A percentile compares a stretch with the other conserved stretches of the same genome.
Conservation (phyloP, 2,329 filamentous ascomycete species). For the Verticillium alfalfae region DNA sequence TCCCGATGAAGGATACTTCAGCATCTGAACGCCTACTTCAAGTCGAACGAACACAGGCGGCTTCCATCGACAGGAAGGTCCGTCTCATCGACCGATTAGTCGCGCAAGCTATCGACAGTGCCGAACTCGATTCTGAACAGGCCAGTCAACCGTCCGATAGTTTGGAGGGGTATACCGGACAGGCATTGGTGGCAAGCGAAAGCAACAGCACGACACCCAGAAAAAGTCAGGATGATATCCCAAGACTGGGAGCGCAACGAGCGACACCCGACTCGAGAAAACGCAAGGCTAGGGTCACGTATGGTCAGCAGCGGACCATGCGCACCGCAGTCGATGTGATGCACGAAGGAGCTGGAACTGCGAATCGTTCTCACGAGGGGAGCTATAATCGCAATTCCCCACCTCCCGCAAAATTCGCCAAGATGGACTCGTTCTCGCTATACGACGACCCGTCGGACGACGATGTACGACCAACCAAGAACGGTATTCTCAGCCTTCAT, state of each 20-base stretch:
- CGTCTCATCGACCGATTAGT: constrained; percentile 12
- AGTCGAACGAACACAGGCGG: neutral
- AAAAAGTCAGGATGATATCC: neutral
- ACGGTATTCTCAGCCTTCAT: constrained; percentile 57
- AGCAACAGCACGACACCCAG: neutral
- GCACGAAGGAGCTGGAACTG: constrained; percentile 12
- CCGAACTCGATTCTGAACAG: neutral
- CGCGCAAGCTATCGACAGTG: constrained; percentile 8
- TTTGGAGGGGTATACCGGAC: neutral
- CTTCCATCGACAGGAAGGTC: constrained; percentile 1
- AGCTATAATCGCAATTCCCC: neutral
- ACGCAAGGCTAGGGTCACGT: constrained; percentile 8
- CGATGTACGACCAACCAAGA: constrained; percentile 30
- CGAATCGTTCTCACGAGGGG: neutral
- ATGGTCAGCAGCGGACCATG: constrained; percentile 21
- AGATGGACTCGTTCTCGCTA: constrained; percentile 21
- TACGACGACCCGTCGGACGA: constrained; percentile 37
- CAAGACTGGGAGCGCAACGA: constrained; percentile 3
- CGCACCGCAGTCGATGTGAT: constrained; percentile 20
- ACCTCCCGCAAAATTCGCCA: constrained; percentile 6
- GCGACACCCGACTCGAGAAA: constrained; percentile 3
- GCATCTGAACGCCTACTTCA: neutral
- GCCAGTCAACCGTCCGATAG: neutral
- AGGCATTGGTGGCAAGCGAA: neutral
- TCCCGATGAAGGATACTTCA: neutral